These are phyloP conservation scores for Saccharomycopsis babjevae DNA, from an alignment of 805 yeast genomes.

Conservation along the genomic window DNA sequence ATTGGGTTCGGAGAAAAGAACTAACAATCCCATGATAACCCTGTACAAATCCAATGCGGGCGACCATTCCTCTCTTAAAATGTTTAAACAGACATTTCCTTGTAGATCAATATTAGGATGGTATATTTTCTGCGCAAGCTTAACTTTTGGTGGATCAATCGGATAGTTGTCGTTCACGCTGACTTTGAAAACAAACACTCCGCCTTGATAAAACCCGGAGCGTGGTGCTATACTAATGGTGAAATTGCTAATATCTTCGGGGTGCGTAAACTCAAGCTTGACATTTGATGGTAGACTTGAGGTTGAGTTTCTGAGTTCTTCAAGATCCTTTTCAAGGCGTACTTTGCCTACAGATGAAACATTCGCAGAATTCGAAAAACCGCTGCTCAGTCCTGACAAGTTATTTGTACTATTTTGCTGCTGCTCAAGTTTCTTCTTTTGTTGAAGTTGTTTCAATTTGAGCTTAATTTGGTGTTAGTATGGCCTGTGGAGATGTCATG, in stretches of 20 bases:
- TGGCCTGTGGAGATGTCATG: background rate
- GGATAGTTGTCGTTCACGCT: conserved; percentile 67
- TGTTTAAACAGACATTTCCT: conserved; percentile 88
- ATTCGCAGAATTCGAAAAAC: conserved; percentile 18
- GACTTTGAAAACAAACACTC: conserved; percentile 61
- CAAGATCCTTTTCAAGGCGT: conserved; percentile 65
- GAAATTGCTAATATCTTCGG: conserved; percentile 51
- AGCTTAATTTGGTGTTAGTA: background rate
- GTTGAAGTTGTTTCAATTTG: conserved; percentile 10
- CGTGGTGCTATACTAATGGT: conserved; percentile 49
- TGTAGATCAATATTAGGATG: conserved; percentile 90
- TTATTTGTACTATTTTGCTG: background rate
- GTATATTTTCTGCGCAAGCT: conserved; percentile 60
- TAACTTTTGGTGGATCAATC: conserved; percentile 83
- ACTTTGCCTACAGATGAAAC: conserved; percentile 52
- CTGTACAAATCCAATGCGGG: conserved; percentile 81
- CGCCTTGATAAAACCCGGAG: conserved; percentile 64
- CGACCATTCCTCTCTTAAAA: conserved; percentile 91
- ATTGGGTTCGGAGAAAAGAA: conserved; percentile 81
- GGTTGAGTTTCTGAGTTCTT: conserved; percentile 35
- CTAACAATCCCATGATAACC: conserved; percentile 75
- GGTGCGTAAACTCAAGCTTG: conserved; percentile 36
- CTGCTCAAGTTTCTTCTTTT: conserved; percentile 3
- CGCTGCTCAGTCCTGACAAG: background rate
- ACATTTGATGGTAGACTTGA: conserved; percentile 44